Evolutionary conservation across 2,329 filamentous ascomycete species (phyloP), one percentile per base, ranked within the genome.

Genomic region (Beauveria scarabaeidicola): DNA sequence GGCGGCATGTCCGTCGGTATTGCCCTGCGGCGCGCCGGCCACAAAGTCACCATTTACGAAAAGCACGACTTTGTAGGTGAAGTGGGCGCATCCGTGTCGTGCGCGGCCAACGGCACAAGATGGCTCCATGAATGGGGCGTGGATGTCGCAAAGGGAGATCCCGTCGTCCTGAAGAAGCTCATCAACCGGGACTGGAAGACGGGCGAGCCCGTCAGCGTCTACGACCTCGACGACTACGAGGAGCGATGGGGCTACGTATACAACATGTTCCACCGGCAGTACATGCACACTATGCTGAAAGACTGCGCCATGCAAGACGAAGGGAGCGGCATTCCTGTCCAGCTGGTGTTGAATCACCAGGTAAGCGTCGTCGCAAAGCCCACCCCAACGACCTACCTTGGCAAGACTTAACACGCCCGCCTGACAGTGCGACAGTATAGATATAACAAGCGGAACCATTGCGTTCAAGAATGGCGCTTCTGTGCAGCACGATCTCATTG

Each of bases 181-280:
- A 88, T 89, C 73, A 87, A 84, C 68, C 80, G 82, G 3, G 85
- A 89, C 70, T 89, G 86, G 86, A 80, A 81, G 68, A 88, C 85
- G 1, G 86, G 86, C 0, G 81, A 88, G 70, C 80, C 82, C 0
- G 78, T 84, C 25, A 87, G 80, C 64, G 81, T 85, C 0, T 88
- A 86, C 64, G 79, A 82, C 64, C 70, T 89, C 19, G 78, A 73
- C 11, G 85, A 88, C 66, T 89, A 89, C 60, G 80, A 88, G 69
- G 68, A 83, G 72, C 75, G 75, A 58, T 89, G 85, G 84, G 85
- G 84, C 13, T 80, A 82, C 23, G 76, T 81, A 0, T 86, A 87
- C 69, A 84, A 87, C 69, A 87, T 87, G 83, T 88, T 88, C 64
- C 85, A 88, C 66, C 76, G 85, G 0, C 82, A 86, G 66, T 79